Percentiles rank a stretch among this genome's conserved stretches.
phyloP scores from a whole-genome alignment of 176 grass and related monocot species.

The Avena sativa region DNA sequence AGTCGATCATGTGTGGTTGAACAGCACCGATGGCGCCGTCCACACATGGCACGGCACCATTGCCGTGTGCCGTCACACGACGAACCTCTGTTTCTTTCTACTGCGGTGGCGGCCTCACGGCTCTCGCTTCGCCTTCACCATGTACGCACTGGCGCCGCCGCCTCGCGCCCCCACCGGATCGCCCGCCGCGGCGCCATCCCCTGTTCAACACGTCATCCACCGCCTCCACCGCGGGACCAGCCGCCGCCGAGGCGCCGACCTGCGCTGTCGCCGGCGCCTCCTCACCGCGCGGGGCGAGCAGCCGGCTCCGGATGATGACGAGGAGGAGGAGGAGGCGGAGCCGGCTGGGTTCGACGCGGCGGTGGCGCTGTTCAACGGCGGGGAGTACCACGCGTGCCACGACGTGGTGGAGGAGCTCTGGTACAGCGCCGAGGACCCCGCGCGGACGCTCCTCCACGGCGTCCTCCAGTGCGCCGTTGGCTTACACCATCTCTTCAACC shows the following conservation, averaged over 20 bases:
- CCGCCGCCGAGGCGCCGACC: not conserved
- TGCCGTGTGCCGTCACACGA: not conserved
- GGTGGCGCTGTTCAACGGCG: slow-evolving; percentile 75
- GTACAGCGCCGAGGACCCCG: slow-evolving; percentile 76
- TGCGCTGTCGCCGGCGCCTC: slow-evolving; percentile 60
- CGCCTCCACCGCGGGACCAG: not conserved
- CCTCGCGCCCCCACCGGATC: not conserved
- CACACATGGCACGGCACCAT: not conserved
- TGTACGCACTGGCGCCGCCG: not conserved
- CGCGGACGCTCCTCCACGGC: slow-evolving; percentile 76
- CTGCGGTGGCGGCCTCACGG: slow-evolving; percentile 12
- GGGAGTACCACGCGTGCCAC: slow-evolving; percentile 82
- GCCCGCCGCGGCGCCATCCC: not conserved
- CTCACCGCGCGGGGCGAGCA: slow-evolving; percentile 52
- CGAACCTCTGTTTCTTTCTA: not conserved
- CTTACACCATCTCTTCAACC: slow-evolving; percentile 90
- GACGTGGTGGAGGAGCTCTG: slow-evolving; percentile 94
- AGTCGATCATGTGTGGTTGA: not conserved
- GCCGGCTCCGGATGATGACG: not conserved
- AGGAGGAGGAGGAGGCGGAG: not conserved
- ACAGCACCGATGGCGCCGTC: not conserved
- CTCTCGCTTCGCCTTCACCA: not conserved
- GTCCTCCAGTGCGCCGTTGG: slow-evolving; percentile 84
- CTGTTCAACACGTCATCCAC: not conserved
- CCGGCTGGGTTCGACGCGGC: slow-evolving; percentile 56